Base-by-base conservation (phyloP, 495 filamentous ascomycete species). In the Astrocystis sublimbata region DNA sequence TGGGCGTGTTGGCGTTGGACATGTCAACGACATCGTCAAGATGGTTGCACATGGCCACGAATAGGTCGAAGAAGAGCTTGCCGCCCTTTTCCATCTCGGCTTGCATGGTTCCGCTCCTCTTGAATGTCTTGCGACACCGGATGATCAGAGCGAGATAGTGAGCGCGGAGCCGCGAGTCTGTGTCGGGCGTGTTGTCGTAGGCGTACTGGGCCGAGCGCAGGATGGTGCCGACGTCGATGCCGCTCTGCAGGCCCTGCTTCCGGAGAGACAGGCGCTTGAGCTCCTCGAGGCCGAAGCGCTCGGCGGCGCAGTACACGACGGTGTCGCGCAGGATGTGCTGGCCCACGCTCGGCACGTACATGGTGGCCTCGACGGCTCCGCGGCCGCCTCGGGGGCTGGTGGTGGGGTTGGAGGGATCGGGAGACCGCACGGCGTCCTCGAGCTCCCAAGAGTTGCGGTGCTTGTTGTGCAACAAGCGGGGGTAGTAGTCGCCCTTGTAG, bases 11-110 rank as follows among this genome's bases (percentile, higher is more conserved):
- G 62, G 75, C 70, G 61, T 82, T 82, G 75, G 71, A 78, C 71
- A 77, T 77, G 30, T 91, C 89, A 77, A 86, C 85, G 76, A 96
- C 83, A 76, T 96, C 92, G 81, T 96, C 92, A 71, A 96, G 87
- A 81, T 96, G 91, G 78, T 96, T 96, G 83, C 92, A 94, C 90
- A 97, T 90, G 63, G 92, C 92, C 68, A 96, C 92, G 76, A 96
- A 97, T 75, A 97, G 82, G 83, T 96, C 92, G 79, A 97, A 97
- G 83, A 96, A 97, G 73, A 96, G 83, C 80, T 90, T 87, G 71
- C 87, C 88, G 70, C 88, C 92, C 74, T 86, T 86, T 78, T 96
- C 90, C 92, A 97, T 96, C 83, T 97, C 92, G 81, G 89, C 87
- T 85, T 96, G 92, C 92, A 97, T 93, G 69, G 92, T 96, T 74